phyloP scores from a whole-genome alignment of 768 basidiomycete species.

The Amylocystis lapponica region DNA sequence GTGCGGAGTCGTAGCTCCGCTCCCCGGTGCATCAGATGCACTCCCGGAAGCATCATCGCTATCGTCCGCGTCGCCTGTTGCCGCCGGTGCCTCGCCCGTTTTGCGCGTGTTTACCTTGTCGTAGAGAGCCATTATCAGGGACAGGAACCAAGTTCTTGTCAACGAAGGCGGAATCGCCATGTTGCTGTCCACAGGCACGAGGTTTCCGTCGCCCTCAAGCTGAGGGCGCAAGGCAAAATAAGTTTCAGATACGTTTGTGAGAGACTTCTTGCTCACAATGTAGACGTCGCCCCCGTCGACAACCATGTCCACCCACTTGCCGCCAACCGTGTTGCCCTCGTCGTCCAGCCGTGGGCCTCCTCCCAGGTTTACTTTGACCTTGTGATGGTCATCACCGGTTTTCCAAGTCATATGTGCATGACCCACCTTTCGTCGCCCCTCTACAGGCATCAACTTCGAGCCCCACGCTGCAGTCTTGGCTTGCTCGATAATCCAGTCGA shows the following conservation, averaged over 20 bases:
- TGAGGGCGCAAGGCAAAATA: conserved; percentile 21
- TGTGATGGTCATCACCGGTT: conserved; percentile 20
- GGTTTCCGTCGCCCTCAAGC: conserved; percentile 56
- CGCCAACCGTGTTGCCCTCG: conserved; percentile 44
- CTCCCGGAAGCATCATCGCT: conserved; percentile 38
- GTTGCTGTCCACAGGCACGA: conserved; percentile 52
- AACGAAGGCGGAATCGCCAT: conserved; percentile 55
- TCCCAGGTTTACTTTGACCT: conserved; percentile 71
- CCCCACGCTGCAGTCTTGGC: conserved; percentile 83
- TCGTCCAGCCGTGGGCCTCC: conserved; percentile 46
- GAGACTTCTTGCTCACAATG: conserved; percentile 46
- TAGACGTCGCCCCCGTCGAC: conserved; percentile 72
- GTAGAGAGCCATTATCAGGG: conserved; percentile 34
- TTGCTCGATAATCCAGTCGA: conserved; percentile 53
- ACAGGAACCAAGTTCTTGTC: conserved; percentile 64
- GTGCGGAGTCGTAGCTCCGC: conserved; percentile 34
- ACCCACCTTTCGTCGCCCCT: conserved; percentile 62
- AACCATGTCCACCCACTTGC: conserved; percentile 69
- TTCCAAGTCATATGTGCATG: not conserved
- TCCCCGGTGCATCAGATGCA: conserved; percentile 40
- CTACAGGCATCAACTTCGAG: conserved; percentile 55
- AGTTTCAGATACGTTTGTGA: conserved; percentile 5
- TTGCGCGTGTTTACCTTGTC: conserved; percentile 12
- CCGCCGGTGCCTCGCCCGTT: conserved; percentile 11
- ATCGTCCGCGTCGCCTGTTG: conserved; percentile 20